Percentiles rank a stretch among this genome's conserved stretches.
phyloP scores from a whole-genome alignment of 2,329 filamentous ascomycete species.

The Septoria petroselini region DNA sequence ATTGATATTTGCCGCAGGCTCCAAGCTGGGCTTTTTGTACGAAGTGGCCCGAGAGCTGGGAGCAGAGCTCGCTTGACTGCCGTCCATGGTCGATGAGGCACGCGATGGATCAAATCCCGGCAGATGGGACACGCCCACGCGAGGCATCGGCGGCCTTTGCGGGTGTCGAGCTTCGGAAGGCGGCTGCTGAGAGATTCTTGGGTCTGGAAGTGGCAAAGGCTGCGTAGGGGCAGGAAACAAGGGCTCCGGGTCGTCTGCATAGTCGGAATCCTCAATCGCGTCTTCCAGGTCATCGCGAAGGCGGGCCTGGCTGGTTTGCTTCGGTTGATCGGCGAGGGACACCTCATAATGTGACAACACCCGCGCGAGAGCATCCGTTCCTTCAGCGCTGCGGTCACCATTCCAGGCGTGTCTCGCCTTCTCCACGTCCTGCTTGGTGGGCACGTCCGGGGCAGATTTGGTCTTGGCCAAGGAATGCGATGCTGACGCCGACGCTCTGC shows the following conservation, averaged over 20 bases:
- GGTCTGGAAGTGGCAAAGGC: conserved; percentile 1
- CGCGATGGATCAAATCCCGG: conserved; percentile 48
- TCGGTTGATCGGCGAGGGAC: conserved; percentile 18
- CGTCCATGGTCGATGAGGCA: conserved; percentile 46
- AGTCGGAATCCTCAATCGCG: conserved; percentile 28
- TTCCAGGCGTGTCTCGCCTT: conserved; percentile 30
- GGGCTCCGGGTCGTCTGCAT: conserved; percentile 18
- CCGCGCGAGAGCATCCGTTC: conserved; percentile 34
- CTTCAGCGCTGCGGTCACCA: conserved; percentile 31
- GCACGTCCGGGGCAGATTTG: conserved; percentile 14
- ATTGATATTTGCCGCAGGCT: conserved; percentile 33
- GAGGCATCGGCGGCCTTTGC: conserved; percentile 40
- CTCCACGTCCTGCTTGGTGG: conserved; percentile 28
- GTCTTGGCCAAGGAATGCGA: neutral
- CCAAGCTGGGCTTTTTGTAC: conserved; percentile 16
- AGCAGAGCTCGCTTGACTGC: conserved; percentile 32
- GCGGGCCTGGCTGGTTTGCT: conserved; percentile 9
- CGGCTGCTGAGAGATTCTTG: neutral
- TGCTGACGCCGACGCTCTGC: neutral
- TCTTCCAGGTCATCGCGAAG: conserved; percentile 22
- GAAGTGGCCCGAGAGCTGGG: conserved; percentile 25
- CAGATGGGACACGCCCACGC: conserved; percentile 48
- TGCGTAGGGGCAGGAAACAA: conserved; percentile 2
- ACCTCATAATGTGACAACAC: conserved; percentile 34
- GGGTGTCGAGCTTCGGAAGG: conserved; percentile 24